A percentile compares a stretch with the other conserved stretches of the same genome.
phyloP scores from a whole-genome alignment of 176 grass and related monocot species.

The Carex myosuroides region DNA sequence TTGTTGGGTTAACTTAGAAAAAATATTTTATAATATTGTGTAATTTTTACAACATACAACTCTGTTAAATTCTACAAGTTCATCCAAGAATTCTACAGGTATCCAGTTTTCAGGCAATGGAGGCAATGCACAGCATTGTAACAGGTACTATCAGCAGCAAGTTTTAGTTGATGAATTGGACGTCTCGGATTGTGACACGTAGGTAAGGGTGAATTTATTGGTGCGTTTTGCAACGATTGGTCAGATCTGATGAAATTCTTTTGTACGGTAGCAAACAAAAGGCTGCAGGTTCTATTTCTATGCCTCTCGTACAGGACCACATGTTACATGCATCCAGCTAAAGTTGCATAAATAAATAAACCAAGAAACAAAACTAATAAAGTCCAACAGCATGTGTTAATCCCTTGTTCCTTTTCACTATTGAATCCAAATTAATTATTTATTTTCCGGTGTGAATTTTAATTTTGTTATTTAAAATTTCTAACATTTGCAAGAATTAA shows the following conservation, averaged over 20 bases:
- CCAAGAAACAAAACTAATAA: background rate
- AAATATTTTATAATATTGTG: no score
- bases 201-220: background rate
- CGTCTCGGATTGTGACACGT: background rate
- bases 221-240: background rate
- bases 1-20: no score
- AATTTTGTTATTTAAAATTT: no score
- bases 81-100: no score
- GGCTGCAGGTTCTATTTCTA: background rate
- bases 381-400: background rate
- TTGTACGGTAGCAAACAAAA: conserved; percentile 15
- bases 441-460: no score
- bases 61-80: no score
- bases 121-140: background rate
- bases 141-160: background rate
- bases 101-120: no score
- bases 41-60: no score
- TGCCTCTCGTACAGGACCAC: conserved; percentile 4
- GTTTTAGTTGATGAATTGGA: background rate
- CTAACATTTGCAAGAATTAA: no score
- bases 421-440: background rate
- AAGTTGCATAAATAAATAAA: conserved; percentile 1
- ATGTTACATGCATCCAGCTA: background rate
- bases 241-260: background rate
- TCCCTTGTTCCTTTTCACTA: background rate